These are phyloP conservation scores for Penicillium concentricum DNA, from an alignment of 2,329 filamentous ascomycete species.

Conservation along the genomic window DNA sequence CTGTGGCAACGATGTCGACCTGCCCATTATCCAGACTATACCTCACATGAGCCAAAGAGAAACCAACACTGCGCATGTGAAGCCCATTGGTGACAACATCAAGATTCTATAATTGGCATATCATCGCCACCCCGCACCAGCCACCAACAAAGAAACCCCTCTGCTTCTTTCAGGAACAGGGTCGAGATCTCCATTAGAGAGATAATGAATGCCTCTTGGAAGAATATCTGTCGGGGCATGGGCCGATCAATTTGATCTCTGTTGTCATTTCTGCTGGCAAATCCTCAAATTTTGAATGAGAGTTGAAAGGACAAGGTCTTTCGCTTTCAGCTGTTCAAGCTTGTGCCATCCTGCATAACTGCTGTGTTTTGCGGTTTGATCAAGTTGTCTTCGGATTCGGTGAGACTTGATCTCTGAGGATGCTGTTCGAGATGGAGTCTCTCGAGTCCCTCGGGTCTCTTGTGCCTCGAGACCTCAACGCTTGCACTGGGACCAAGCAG, in stretches of 20 bases:
- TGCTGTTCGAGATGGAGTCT: background rate
- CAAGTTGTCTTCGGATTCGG: background rate
- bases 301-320: background rate
- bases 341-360: background rate
- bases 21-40: no score
- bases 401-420: background rate
- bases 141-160: constrained; percentile 1
- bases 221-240: background rate
- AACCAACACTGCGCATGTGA: background rate
- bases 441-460: background rate
- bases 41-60: background rate
- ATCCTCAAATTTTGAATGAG: background rate
- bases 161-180: background rate
- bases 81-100: background rate
- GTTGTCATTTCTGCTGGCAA: background rate
- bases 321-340: background rate
- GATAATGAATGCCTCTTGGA: background rate
- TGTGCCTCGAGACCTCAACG: constrained; percentile 6
- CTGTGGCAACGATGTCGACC: no score
- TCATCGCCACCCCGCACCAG: background rate
- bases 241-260: background rate
- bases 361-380: background rate
- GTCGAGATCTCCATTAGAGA: background rate
- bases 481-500: constrained; percentile 19
- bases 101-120: background rate